A percentile compares a stretch with the other conserved stretches of the same genome.
These are phyloP conservation scores for Botrytis byssoidea DNA, from an alignment of 2,329 filamentous ascomycete species.

Conservation along the genomic window DNA sequence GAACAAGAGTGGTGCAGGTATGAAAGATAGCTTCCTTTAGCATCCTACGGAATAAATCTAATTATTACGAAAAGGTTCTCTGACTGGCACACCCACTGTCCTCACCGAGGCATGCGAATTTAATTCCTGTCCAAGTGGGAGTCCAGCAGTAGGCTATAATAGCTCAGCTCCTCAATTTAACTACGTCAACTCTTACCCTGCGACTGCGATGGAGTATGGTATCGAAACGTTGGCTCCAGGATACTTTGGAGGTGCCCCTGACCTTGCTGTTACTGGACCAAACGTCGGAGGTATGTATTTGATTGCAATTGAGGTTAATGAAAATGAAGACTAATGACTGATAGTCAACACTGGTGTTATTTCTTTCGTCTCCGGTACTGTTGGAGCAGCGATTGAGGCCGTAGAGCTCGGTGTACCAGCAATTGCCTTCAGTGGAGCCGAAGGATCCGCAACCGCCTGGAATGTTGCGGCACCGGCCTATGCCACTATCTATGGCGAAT, in stretches of 20 bases:
- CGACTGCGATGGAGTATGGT: neutral
- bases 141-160: constrained; percentile 9
- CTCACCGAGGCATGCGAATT: neutral
- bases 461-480: neutral
- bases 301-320: neutral
- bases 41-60: neutral
- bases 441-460: constrained; percentile 4
- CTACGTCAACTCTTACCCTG: constrained; percentile 15
- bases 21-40: neutral
- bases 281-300: constrained; percentile 11
- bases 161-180: constrained; percentile 12
- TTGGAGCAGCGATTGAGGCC: constrained; percentile 12
- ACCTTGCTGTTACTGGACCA: constrained; percentile 12
- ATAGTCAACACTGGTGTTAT: constrained; percentile 14
- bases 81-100: neutral
- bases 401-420: neutral
- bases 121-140: constrained; percentile 12
- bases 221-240: neutral
- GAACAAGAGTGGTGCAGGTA: constrained; percentile 9
- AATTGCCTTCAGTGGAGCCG: constrained; percentile 15
- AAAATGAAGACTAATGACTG: neutral
- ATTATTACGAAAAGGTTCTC: neutral
- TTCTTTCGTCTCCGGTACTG: constrained; percentile 1
- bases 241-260: constrained; percentile 9
- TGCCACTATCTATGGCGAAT: constrained; percentile 10